Evolutionary conservation across 2,329 filamentous ascomycete genomes (phyloP).

Genomic region (Diaporthe ilicicola): DNA sequence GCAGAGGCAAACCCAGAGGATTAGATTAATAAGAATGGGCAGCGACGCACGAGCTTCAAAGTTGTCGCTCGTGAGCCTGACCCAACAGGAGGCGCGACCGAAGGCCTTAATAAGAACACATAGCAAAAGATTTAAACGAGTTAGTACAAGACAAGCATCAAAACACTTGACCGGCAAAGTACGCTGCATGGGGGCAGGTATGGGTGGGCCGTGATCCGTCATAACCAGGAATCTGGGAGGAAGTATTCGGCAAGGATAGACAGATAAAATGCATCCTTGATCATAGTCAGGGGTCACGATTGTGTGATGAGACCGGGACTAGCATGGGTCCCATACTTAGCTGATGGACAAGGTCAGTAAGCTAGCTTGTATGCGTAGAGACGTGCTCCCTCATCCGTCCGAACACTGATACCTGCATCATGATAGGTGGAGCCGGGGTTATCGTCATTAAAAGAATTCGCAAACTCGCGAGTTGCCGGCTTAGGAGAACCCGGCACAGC

Average conservation of each 20-base stretch:
- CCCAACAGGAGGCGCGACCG: background rate
- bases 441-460: background rate
- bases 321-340: conserved; percentile 2
- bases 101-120: background rate
- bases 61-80: background rate
- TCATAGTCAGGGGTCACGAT: conserved; percentile 18
- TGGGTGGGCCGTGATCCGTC: background rate
- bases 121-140: background rate
- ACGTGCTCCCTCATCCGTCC: conserved; percentile 4
- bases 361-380: background rate
- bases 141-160: background rate
- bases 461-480: background rate
- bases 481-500: background rate
- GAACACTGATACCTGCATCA: conserved; percentile 12
- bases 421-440: conserved; percentile 1
- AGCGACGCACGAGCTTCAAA: background rate
- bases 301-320: background rate
- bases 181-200: background rate
- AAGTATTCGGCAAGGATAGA: conserved; percentile 16
- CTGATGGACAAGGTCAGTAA: background rate
- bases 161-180: background rate
- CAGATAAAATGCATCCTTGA: conserved; percentile 14
- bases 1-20: too few relatives aligned
- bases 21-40: too few relatives aligned
- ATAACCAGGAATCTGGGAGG: background rate